Evolutionary conservation across 2,329 filamentous ascomycete species (phyloP), one percentile per base, ranked within the genome.

Genomic region (Capronia coronata): DNA sequence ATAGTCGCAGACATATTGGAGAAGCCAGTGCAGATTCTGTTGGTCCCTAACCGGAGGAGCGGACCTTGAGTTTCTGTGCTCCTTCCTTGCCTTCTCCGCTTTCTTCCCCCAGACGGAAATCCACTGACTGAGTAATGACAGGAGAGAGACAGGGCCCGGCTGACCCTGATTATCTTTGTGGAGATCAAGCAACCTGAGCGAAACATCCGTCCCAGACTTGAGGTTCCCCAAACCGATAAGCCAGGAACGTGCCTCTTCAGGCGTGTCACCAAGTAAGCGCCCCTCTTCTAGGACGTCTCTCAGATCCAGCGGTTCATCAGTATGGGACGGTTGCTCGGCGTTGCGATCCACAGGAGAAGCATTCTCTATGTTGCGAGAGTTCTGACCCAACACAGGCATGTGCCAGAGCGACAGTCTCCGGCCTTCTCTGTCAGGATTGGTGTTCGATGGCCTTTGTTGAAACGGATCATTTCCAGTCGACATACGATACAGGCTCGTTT

Each of bases 131-230:
- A 57, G 38, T 11, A 59, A 11, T 14, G 52, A 54, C 13, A 59
- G 32, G n/a, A 59, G 27, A 2, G 55, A 54, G 10, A 25, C 39
- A 32, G 50, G 23, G 9, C 30, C 44, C 23, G 46, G 41, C 10
- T 41, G 27, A 9, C 45, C 50, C 29, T 50, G 43, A 30, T 54
- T 18, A 11, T 48, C 43, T 38, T 41, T 32, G 7, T 45, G 42
- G 16, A 52, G 40, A 40, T 54, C 48, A 25, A 42, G 18, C 14
- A 59, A 51, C 23, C 45, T 48, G 35, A 34, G 38, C 8, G 57
- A 59, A 8, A 59, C 57, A 30, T 58, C 49, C 25, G 57, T 59
- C 2, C 48, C 55, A 11, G 55, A 44, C 13, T 56, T 49, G n/a
- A 54, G 38, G 30, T 55, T 38, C 8, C 50, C 55, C 40, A 59